Percentiles rank a stretch among this genome's conserved stretches.
These are phyloP conservation scores for Neoascochyta sp. DNA, from an alignment of 2,329 filamentous ascomycete genomes.

Conservation along the genomic window DNA sequence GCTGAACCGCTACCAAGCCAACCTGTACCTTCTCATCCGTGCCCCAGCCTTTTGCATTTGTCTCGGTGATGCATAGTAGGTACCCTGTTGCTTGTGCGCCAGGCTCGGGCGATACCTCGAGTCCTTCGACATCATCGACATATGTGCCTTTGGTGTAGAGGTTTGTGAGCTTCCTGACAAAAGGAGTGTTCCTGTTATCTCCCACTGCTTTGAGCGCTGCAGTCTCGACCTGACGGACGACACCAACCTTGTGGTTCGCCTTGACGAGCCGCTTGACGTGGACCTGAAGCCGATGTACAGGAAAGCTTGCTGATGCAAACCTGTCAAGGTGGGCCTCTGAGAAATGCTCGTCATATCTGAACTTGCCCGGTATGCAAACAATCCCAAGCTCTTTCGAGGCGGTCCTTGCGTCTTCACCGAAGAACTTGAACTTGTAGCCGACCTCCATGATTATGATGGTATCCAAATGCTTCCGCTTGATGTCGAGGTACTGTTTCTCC, in stretches of 20 bases:
- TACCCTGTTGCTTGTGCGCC: conserved; percentile 69
- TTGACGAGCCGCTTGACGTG: conserved; percentile 90
- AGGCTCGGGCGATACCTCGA: conserved; percentile 59
- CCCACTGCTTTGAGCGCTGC: conserved; percentile 93
- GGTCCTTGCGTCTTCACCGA: conserved; percentile 86
- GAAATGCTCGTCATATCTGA: conserved; percentile 78
- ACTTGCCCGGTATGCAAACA: conserved; percentile 93
- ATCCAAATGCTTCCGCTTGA: conserved; percentile 87
- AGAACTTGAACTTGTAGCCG: conserved; percentile 97
- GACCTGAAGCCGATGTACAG: conserved; percentile 83
- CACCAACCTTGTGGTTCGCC: conserved; percentile 92
- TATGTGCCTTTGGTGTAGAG: conserved; percentile 98
- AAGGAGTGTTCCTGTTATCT: conserved; percentile 89
- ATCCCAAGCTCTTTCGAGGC: conserved; percentile 91
- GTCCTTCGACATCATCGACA: conserved; percentile 83
- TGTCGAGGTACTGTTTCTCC: conserved; percentile 88
- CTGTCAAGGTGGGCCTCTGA: conserved; percentile 89
- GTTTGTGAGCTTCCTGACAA: conserved; percentile 88
- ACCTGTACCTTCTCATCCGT: conserved; percentile 92
- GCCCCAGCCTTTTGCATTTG: conserved; percentile 70
- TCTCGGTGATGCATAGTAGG: conserved; percentile 86
- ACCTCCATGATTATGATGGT: conserved; percentile 90
- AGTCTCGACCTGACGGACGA: conserved; percentile 91
- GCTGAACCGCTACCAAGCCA: conserved; percentile 89
- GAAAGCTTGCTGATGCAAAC: conserved; percentile 94